Conservation (phyloP, 2,329 filamentous ascomycete genomes). For the Grosmannia clavigera region DNA sequence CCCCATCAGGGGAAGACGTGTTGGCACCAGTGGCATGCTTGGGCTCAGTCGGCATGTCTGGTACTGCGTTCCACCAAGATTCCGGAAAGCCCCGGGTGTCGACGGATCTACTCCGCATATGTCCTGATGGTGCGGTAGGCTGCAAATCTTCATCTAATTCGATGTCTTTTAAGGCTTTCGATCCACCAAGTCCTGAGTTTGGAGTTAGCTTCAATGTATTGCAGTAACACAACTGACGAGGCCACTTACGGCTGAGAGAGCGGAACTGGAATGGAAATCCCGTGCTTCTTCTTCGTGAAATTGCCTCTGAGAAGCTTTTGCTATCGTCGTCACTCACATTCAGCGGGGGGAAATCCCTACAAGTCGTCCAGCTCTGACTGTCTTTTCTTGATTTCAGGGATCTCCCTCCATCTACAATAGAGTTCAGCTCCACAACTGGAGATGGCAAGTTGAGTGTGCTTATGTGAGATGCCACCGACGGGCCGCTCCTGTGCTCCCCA, state of each 20-base stretch:
- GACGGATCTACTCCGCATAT: background rate
- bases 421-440: background rate
- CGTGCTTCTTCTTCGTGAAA: background rate
- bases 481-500: background rate
- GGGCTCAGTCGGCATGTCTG: background rate
- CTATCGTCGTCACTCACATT: no score
- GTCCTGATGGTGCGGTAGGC: background rate
- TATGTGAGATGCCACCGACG: background rate
- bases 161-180: background rate
- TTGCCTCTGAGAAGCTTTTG: background rate
- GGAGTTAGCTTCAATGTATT: background rate
- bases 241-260: conserved; percentile 1
- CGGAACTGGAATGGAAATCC: background rate
- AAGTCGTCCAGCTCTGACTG: background rate
- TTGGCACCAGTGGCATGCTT: background rate
- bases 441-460: background rate
- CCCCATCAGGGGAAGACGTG: background rate
- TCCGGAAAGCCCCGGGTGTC: background rate
- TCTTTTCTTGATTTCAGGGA: background rate
- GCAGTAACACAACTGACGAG: background rate
- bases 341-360: background rate
- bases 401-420: background rate
- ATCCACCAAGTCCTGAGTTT: background rate
- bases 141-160: background rate
- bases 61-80: background rate